Evolutionary conservation across 257 asterid genomes (phyloP).

Genomic region (Nicotiana knightiana): DNA sequence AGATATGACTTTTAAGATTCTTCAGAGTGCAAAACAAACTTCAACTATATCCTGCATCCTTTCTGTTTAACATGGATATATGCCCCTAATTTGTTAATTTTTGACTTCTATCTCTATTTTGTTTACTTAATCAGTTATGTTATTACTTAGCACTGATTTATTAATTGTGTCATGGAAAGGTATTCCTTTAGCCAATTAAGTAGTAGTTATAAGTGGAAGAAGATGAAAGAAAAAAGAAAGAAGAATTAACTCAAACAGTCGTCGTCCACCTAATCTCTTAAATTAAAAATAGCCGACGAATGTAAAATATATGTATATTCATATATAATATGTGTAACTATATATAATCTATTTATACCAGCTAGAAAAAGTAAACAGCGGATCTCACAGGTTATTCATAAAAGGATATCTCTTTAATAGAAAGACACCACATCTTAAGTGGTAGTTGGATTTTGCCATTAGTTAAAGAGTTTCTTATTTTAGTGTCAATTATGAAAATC

Average conservation of each 20-base stretch:
- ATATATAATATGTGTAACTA: no score
- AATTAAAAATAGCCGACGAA: no score
- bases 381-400: background rate
- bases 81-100: background rate
- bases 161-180: background rate
- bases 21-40: background rate
- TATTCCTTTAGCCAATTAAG: background rate
- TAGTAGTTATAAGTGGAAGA: background rate
- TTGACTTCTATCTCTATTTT: background rate
- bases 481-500: background rate
- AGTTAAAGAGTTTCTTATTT: no score
- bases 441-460: background rate
- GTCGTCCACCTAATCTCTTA: no score
- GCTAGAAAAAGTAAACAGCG: no score
- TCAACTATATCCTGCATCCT: background rate
- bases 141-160: background rate
- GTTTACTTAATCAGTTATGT: background rate
- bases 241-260: no score
- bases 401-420: background rate
- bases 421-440: background rate
- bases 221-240: no score
- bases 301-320: no score
- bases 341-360: no score
- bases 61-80: background rate
- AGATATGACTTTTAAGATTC: slow-evolving; percentile 14